Conservation (phyloP, 2,329 filamentous ascomycete genomes). For the Fusarium sp. region DNA sequence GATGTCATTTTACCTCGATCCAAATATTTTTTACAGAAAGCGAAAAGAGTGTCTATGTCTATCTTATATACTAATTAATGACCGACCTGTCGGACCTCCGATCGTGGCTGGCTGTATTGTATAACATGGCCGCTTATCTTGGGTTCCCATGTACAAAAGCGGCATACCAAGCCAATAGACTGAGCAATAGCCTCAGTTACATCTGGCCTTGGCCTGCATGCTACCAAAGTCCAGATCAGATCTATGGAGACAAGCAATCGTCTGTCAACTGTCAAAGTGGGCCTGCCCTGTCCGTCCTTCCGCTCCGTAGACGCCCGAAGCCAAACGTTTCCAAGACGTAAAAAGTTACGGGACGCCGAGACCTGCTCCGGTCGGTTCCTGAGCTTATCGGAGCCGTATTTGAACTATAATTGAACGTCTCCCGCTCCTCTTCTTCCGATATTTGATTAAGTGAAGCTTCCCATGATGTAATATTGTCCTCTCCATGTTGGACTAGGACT, state of each 20-base stretch:
- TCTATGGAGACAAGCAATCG: constrained; percentile 1
- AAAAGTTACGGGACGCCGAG: constrained; percentile 16
- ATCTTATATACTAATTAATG: not conserved
- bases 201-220: constrained; percentile 11
- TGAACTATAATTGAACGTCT: constrained; percentile 37
- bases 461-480: not conserved
- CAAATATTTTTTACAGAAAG: not conserved
- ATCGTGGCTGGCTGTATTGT: constrained; percentile 15
- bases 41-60: not conserved
- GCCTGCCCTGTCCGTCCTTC: constrained; percentile 1
- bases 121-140: constrained; percentile 7
- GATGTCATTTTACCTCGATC: constrained; percentile 1
- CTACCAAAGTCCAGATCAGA: constrained; percentile 5
- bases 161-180: constrained; percentile 30
- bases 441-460: not conserved
- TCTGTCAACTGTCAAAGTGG: constrained; percentile 4
- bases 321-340: constrained; percentile 12
- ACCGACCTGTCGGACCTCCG: not conserved
- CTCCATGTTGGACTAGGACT: not conserved
- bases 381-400: constrained; percentile 18
- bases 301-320: constrained; percentile 40
- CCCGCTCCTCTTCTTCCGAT: constrained; percentile 8
- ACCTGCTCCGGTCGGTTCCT: constrained; percentile 28
- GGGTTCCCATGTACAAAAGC: not conserved
- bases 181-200: not conserved